Evolutionary conservation across 768 basidiomycete species (phyloP).

Genomic region (Lentinula detonsa): DNA sequence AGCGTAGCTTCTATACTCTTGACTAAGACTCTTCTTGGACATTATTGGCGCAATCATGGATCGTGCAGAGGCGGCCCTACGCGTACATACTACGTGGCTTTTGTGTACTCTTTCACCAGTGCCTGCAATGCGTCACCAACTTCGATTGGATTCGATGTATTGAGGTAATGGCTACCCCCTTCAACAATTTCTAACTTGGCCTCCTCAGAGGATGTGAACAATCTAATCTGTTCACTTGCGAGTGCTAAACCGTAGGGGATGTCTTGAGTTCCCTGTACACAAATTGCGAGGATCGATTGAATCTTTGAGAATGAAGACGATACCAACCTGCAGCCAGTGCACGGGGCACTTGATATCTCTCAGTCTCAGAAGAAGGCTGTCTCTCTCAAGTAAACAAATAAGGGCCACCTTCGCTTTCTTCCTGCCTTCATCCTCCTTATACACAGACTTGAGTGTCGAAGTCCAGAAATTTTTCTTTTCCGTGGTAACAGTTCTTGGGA

Average conservation of each 20-base stretch:
- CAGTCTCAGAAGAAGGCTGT: background rate
- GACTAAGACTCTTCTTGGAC: no score
- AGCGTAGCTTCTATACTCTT: no score
- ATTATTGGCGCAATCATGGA: no score
- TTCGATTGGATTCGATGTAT: background rate
- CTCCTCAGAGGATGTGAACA: background rate
- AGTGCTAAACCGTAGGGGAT: background rate
- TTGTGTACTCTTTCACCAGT: background rate
- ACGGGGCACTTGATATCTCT: background rate
- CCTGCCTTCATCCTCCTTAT: background rate
- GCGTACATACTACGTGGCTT: background rate
- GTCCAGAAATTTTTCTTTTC: background rate
- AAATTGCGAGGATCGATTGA: background rate
- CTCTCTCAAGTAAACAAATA: background rate
- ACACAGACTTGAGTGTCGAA: background rate
- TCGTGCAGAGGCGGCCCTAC: no score
- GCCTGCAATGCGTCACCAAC: background rate
- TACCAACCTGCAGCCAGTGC: background rate
- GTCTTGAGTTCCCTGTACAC: background rate
- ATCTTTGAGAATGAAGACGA: background rate
- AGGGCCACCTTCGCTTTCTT: background rate
- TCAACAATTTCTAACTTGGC: background rate
- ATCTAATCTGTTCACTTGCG: background rate
- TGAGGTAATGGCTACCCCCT: background rate
- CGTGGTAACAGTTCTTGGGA: background rate